A percentile compares a stretch with the other conserved stretches of the same genome.
These are phyloP conservation scores for Aureobasidium lini DNA, from an alignment of 2,329 filamentous ascomycete species.

Conservation along the genomic window DNA sequence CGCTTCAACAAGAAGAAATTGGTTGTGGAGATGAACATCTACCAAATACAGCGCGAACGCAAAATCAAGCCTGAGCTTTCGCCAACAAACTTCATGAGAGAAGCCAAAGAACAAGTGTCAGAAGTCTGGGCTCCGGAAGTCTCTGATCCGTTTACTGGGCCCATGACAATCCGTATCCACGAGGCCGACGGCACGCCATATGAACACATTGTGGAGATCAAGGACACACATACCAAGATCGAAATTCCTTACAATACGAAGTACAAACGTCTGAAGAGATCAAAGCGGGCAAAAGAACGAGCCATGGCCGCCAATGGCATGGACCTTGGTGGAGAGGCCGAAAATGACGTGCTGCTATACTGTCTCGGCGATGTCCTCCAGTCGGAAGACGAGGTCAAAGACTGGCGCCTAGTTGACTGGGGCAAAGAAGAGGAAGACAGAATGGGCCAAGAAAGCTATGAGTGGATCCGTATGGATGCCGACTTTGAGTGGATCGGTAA, in stretches of 20 bases:
- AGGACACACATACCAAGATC: slow-evolving; percentile 74
- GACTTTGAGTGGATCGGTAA: slow-evolving; percentile 97
- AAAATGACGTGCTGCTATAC: slow-evolving; percentile 80
- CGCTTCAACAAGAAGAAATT: slow-evolving; percentile 97
- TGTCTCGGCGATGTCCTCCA: slow-evolving; percentile 88
- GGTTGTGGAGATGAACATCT: slow-evolving; percentile 84
- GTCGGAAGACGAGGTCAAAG: slow-evolving; percentile 67
- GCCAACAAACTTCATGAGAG: slow-evolving; percentile 71
- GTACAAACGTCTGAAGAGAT: slow-evolving; percentile 93
- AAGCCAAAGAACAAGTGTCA: slow-evolving; percentile 73
- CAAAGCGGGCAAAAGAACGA: slow-evolving; percentile 72
- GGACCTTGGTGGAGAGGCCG: slow-evolving; percentile 46
- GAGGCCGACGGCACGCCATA: slow-evolving; percentile 97
- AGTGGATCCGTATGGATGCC: slow-evolving; percentile 96
- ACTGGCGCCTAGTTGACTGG: slow-evolving; percentile 87
- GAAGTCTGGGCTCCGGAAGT: slow-evolving; percentile 56
- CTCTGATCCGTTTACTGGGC: slow-evolving; percentile 74
- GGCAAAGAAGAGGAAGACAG: slow-evolving; percentile 76
- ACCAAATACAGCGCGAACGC: slow-evolving; percentile 61
- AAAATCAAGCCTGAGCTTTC: slow-evolving; percentile 52
- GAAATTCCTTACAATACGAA: slow-evolving; percentile 99
- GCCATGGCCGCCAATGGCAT: slow-evolving; percentile 53
- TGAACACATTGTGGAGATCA: slow-evolving; percentile 94
- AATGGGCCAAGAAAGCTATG: slow-evolving; percentile 95
- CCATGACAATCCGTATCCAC: slow-evolving; percentile 96